Conservation (phyloP, 148 eudicot genomes). For the Rhododendron simsii region DNA sequence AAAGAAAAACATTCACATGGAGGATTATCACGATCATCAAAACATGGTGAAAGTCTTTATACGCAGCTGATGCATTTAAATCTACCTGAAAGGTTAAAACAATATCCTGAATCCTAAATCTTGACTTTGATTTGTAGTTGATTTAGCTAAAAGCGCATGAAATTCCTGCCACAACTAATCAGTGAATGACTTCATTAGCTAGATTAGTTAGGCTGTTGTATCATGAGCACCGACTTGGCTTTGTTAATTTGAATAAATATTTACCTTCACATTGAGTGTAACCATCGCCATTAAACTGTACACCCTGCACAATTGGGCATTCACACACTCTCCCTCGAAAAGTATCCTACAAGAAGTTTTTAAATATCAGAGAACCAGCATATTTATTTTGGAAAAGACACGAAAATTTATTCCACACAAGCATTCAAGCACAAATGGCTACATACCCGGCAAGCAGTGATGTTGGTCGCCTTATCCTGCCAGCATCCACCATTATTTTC, state of each 20-base stretch:
- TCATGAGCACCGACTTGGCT: neutral
- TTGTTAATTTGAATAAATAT: neutral
- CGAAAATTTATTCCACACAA: neutral
- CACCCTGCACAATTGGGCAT: conserved; percentile 79
- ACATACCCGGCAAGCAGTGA: conserved; percentile 89
- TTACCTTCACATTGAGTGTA: conserved; percentile 82
- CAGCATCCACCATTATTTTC: conserved; percentile 95
- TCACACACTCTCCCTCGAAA: conserved; percentile 90
- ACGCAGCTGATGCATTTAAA: neutral
- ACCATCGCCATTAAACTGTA: conserved; percentile 79
- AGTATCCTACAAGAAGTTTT: conserved; percentile 54
- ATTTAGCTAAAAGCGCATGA: neutral
- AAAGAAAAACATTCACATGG: neutral
- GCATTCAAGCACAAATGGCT: neutral
- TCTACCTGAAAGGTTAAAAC: neutral
- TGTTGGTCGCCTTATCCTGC: conserved; percentile 65
- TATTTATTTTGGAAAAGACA: neutral
- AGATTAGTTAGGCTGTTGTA: neutral
- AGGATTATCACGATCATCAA: neutral
- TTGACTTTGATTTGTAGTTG: neutral
- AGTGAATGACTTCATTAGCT: neutral
- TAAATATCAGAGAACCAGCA: conserved; percentile 7
- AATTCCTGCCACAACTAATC: neutral
- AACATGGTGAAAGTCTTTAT: neutral
- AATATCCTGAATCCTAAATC: neutral